A percentile compares a stretch with the other conserved stretches of the same genome.
Conservation (phyloP, 2,329 filamentous ascomycete species). For the Fusarium sp. region DNA sequence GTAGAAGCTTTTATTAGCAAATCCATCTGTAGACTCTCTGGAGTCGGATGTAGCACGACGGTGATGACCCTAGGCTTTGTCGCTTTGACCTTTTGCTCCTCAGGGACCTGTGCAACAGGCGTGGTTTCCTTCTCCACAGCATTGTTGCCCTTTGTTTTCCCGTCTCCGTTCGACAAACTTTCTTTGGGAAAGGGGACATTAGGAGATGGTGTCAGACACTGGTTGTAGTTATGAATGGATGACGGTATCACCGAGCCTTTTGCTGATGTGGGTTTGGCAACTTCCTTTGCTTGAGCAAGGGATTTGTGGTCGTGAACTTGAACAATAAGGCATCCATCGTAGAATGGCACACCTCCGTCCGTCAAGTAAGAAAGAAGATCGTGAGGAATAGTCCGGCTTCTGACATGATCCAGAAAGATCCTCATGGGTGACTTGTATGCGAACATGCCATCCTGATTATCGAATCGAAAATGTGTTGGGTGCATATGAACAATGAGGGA, state of each 20-base stretch:
- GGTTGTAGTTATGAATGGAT: constrained; percentile 94
- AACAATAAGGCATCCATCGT: constrained; percentile 95
- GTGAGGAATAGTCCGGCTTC: constrained; percentile 84
- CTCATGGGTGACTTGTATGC: constrained; percentile 94
- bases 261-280: constrained; percentile 64
- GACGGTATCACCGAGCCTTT: constrained; percentile 77
- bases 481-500: constrained; percentile 91
- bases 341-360: constrained; percentile 82
- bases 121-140: constrained; percentile 67
- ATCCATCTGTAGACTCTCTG: constrained; percentile 81
- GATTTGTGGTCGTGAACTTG: constrained; percentile 92
- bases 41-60: constrained; percentile 87
- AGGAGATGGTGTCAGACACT: constrained; percentile 90
- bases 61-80: constrained; percentile 77
- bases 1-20: constrained; percentile 83
- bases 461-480: constrained; percentile 89
- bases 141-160: constrained; percentile 42
- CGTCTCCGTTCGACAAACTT: constrained; percentile 59
- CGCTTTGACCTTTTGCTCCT: constrained; percentile 56
- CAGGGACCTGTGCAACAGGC: constrained; percentile 66
- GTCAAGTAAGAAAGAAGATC: constrained; percentile 87
- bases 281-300: constrained; percentile 71
- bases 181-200: constrained; percentile 82
- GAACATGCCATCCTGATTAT: constrained; percentile 93
- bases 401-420: constrained; percentile 82